Evolutionary conservation across 345 rosid genomes (phyloP).

Genomic region (Citrus unshiu): DNA sequence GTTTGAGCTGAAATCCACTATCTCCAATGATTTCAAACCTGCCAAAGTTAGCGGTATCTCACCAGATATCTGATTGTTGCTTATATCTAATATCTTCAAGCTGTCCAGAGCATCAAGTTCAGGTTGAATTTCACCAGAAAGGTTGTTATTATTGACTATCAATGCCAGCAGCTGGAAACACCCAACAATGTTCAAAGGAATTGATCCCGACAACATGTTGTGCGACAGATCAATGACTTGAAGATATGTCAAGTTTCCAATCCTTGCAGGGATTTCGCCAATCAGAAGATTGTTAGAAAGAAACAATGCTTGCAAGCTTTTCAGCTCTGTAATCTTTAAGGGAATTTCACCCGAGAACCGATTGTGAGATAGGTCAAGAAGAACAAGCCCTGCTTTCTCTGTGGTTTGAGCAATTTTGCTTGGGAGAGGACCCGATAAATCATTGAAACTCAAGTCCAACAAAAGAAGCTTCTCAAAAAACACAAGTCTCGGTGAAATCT

Average conservation of each 20-base stretch:
- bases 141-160: slow-evolving; percentile 68
- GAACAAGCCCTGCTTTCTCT: slow-evolving; percentile 71
- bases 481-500: slow-evolving; percentile 65
- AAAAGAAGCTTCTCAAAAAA: slow-evolving; percentile 69
- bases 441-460: slow-evolving; percentile 81
- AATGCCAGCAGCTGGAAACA: slow-evolving; percentile 86
- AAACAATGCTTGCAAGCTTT: slow-evolving; percentile 72
- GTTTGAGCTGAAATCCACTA: slow-evolving; percentile 84
- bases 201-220: slow-evolving; percentile 69
- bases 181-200: slow-evolving; percentile 79
- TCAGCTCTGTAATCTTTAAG: slow-evolving; percentile 65
- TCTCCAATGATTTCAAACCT: slow-evolving; percentile 75
- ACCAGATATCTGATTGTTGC: slow-evolving; percentile 76
- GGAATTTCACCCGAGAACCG: slow-evolving; percentile 74
- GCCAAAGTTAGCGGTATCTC: slow-evolving; percentile 91
- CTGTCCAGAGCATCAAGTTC: slow-evolving; percentile 90
- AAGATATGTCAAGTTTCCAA: slow-evolving; percentile 85
- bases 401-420: slow-evolving; percentile 52
- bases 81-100: slow-evolving; percentile 72
- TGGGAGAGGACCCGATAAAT: slow-evolving; percentile 68
- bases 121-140: slow-evolving; percentile 79
- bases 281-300: slow-evolving; percentile 79
- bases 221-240: slow-evolving; percentile 79
- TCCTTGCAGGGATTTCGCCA: slow-evolving; percentile 74
- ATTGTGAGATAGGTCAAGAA: slow-evolving; percentile 81